Base-by-base conservation (phyloP, 768 basidiomycete species). In the Suillus occidentalis region DNA sequence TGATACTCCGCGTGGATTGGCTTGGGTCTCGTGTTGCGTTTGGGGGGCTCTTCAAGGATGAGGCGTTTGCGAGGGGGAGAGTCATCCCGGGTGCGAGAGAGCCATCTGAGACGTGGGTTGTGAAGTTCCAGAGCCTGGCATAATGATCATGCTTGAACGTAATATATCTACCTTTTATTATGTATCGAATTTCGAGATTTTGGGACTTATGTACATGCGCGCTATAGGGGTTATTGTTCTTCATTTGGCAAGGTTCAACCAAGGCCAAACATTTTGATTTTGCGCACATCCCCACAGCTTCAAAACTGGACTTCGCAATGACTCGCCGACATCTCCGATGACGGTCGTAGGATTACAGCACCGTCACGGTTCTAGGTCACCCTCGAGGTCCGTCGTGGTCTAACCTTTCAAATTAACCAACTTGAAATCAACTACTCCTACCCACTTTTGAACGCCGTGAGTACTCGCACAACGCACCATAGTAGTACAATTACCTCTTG, bases 1-100 rank as follows among this genome's bases (percentile, higher is more conserved):
- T 9, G 7, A 12, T 65, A 39, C 64, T 65, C 16, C 64, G 62
- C 43, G 63, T 66, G 34, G 65, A 66, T 20, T 66, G 65, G 65
- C 63, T 66, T 18, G 65, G 63, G 10, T 52, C 58, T 31, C 34
- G n/a, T 37, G 45, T 60, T 9, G 40, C 31, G 6, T 66, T 66
- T 40, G 65, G 53, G n/a, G 65, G 65, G 6, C 64, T 66, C n/a
- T 28, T 49, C 13, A 57, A 64, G 31, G 65, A 66, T 14, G 56
- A 65, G 1, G n/a, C 9, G 4, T 64, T 66, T 60, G 56, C 65
- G 4, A 65, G 16, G 42, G 40, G 40, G 31, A 64, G 65, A 57
- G 63, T 65, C 14, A 47, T 57, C 40, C 65, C 63, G n/a, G 65
- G 63, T 47, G 45, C 47, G 47, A 57, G 47, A n/a, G 43, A 47